Conservation (phyloP, 2,329 filamentous ascomycete species). For the Phialophora expanda region DNA sequence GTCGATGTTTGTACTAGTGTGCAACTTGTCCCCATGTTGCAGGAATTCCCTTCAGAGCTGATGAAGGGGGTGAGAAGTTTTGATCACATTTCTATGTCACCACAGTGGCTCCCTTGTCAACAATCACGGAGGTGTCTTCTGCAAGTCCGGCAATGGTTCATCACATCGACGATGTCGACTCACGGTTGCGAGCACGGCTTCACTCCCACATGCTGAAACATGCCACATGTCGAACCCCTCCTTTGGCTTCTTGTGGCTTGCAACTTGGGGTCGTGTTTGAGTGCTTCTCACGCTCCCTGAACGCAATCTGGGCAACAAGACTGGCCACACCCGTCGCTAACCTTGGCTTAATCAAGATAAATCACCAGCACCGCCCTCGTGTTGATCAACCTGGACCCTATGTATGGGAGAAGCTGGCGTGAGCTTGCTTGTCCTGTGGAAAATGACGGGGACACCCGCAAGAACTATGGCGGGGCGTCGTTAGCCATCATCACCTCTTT, state of each 20-base stretch:
- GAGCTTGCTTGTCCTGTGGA: background rate
- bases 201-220: background rate
- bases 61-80: background rate
- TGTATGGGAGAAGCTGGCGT: background rate
- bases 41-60: background rate
- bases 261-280: background rate
- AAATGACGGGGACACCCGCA: background rate
- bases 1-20: background rate
- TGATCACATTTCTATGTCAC: background rate
- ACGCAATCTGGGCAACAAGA: background rate
- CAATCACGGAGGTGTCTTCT: constrained; percentile 10
- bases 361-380: background rate
- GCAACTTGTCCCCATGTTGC: background rate
- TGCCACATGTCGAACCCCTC: background rate
- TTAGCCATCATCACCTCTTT: background rate
- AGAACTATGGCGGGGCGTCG: background rate
- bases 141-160: constrained; percentile 20
- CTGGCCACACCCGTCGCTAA: background rate
- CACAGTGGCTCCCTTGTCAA: constrained; percentile 8
- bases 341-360: background rate
- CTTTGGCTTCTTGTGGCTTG: background rate
- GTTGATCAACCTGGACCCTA: constrained; percentile 26
- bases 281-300: background rate
- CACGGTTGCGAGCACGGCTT: background rate
- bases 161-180: constrained; percentile 18